A percentile compares a stretch with the other conserved stretches of the same genome.
Evolutionary conservation across 441 rosid genomes (phyloP).

Genomic region (Gossypium gossypioides): DNA sequence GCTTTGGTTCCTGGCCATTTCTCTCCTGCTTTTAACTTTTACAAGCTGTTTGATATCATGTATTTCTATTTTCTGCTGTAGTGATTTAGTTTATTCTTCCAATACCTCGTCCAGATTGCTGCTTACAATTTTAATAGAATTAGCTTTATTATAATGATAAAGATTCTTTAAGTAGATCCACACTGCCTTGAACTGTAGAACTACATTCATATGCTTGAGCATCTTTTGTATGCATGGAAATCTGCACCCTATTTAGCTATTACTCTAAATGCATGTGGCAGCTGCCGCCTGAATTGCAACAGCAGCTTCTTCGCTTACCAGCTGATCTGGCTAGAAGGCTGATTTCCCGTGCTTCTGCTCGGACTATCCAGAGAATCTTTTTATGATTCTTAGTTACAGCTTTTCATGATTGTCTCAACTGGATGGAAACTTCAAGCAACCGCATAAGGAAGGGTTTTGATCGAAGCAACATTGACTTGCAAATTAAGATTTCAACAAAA

Average conservation of each 20-base stretch:
- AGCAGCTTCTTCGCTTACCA: constrained; percentile 62
- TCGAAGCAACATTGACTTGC: not conserved
- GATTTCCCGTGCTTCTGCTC: constrained; percentile 66
- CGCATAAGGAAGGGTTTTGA: not conserved
- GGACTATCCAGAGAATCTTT: constrained; percentile 67
- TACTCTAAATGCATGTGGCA: constrained; percentile 19
- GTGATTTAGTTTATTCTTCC: not conserved
- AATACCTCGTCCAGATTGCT: not conserved
- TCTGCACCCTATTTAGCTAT: not conserved
- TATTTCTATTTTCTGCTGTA: not conserved
- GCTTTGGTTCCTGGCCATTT: not conserved
- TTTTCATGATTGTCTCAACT: not conserved
- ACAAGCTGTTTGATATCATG: not conserved
- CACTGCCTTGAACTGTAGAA: not conserved
- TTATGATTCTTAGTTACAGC: constrained; percentile 27
- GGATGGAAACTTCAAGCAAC: not conserved
- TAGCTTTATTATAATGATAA: not conserved
- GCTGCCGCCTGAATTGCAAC: constrained; percentile 81
- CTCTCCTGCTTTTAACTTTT: not conserved
- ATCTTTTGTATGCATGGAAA: not conserved
- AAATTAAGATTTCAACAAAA: not conserved
- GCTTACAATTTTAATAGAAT: not conserved
- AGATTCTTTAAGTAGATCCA: not conserved
- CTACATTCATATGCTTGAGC: not conserved
- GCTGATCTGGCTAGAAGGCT: constrained; percentile 63